These are phyloP conservation scores for Rosa chinensis DNA, from an alignment of 306 rosid genomes.

Conservation along the genomic window DNA sequence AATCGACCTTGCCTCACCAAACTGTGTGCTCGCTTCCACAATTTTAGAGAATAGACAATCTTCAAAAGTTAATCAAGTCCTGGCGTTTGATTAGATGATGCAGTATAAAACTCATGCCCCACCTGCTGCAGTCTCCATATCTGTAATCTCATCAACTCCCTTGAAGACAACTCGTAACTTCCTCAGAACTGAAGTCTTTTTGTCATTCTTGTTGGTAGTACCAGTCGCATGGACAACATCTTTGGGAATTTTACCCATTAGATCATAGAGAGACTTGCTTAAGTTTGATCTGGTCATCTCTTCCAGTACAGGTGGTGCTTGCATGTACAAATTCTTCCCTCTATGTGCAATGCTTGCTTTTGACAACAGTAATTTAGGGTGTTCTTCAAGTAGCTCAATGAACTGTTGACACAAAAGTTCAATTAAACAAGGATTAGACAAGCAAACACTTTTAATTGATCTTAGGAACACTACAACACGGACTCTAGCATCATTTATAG, in stretches of 20 bases:
- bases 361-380: constrained; percentile 67
- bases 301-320: constrained; percentile 92
- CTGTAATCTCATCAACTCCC: constrained; percentile 80
- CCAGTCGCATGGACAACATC: constrained; percentile 81
- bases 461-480: not conserved
- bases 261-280: constrained; percentile 53
- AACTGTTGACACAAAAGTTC: constrained; percentile 55
- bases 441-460: constrained; percentile 7
- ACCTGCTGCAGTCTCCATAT: constrained; percentile 89
- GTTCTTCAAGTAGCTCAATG: constrained; percentile 72
- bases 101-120: constrained; percentile 50
- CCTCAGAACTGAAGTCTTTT: constrained; percentile 56
- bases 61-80: constrained; percentile 19
- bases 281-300: constrained; percentile 96
- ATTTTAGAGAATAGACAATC: constrained; percentile 20
- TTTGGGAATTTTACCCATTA: constrained; percentile 69
- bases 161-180: constrained; percentile 73
- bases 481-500: not conserved
- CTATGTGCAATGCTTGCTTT: constrained; percentile 74
- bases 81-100: constrained; percentile 18
- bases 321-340: constrained; percentile 91
- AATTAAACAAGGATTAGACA: constrained; percentile 9
- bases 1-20: constrained; percentile 41
- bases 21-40: constrained; percentile 24
- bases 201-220: constrained; percentile 51